Evolutionary conservation across 768 basidiomycete genomes (phyloP).

Genomic region (Tubosaeta sp.): DNA sequence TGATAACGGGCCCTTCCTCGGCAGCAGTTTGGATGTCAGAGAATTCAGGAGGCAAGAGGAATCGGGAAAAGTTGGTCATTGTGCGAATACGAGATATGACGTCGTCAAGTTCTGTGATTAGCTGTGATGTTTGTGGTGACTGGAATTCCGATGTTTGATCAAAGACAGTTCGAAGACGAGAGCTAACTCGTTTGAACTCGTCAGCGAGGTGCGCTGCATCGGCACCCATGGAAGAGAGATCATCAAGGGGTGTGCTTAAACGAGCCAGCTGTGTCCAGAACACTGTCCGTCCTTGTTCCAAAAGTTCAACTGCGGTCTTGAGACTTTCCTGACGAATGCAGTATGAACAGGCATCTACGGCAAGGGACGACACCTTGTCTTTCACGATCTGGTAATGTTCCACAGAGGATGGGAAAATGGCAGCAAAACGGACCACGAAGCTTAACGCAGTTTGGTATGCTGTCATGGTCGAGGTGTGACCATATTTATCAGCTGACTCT

Average conservation of each 20-base stretch:
- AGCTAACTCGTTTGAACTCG: neutral
- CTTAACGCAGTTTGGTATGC: neutral
- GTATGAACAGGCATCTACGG: neutral
- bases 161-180: neutral
- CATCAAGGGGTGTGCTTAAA: neutral
- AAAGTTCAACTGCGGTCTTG: neutral
- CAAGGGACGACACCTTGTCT: neutral
- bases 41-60: slow-evolving; percentile 9
- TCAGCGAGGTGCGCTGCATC: neutral
- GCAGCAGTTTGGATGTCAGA: slow-evolving; percentile 6
- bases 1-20: slow-evolving; percentile 4
- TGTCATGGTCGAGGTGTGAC: neutral
- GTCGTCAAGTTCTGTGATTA: neutral
- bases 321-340: neutral
- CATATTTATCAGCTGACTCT: neutral
- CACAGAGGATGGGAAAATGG: neutral
- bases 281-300: neutral
- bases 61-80: slow-evolving; percentile 4
- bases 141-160: slow-evolving; percentile 1
- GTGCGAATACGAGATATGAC: neutral
- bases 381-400: neutral
- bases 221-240: neutral
- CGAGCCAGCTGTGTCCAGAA: neutral
- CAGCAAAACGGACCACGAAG: neutral
- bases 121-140: neutral